Base-by-base conservation (phyloP, 2,329 filamentous ascomycete genomes). In the Sporothrix brasiliensis region DNA sequence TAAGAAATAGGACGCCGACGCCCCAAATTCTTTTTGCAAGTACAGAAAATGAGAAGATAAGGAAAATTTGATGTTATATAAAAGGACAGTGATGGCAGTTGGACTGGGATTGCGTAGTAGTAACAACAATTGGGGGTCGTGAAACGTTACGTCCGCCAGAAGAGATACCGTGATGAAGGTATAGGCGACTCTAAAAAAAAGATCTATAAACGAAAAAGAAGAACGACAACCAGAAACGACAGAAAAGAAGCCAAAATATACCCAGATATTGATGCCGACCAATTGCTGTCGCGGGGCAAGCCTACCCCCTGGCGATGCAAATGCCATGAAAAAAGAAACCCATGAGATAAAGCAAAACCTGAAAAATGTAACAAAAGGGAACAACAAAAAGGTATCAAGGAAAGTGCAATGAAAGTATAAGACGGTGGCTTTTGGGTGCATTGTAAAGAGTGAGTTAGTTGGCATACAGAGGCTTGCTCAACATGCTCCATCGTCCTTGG, bases 121-220 rank as follows among this genome's bases (percentile, higher is more conserved):
- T 50, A 27, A 49, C 16, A 47, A 63, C n/a, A 68, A 68, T 14
- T 60, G 27, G 49, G n/a, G 49, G 69, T 71, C 72, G 67, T 72
- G 56, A 72, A 69, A 69, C 69, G 63, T 72, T 67, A 19, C 71
- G 60, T 65, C 52, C 61, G 41, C 53, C 67, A 19, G 34, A 61
- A 47, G 16, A 24, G 19, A 61, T 50, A 58, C 54, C 53, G 21
- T 60, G 66, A 56, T 68, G 66, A 4, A 27, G 50, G 19, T 50
- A 30, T n/a, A 14, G n/a, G 68, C 49, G 47, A 65, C 30, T 63
- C 47, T 69, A 61, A 50, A 69, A 68, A 50, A 61, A 68, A 44
- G 9, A 39, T 68, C 50, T 53, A 54, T 68, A 68, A 60, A 16
- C 50, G 19, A 41, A 16, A 9, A 44, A 3, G 52, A 67, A 6